phyloP scores from a whole-genome alignment of 116 monocot genomes.

The Cymodocea nodosa region DNA sequence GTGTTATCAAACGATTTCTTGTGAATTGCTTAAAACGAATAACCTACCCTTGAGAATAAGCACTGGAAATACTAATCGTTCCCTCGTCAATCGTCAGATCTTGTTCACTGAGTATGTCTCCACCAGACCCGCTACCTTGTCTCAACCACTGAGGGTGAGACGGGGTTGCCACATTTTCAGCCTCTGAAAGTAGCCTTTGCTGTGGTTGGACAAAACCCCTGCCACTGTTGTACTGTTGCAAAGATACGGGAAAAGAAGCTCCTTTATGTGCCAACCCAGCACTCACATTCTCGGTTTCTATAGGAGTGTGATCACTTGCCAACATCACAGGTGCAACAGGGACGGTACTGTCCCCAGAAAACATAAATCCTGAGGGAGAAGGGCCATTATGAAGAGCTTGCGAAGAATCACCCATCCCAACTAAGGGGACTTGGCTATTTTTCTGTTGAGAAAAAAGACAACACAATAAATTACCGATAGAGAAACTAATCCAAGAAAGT shows the following conservation, averaged over 20 bases:
- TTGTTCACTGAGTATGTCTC: conserved; percentile 38
- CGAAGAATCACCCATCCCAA: conserved; percentile 31
- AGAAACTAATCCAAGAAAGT: not conserved
- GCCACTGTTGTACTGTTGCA: conserved; percentile 19
- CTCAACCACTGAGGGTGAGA: conserved; percentile 37
- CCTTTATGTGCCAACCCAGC: conserved; percentile 28
- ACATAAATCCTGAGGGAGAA: conserved; percentile 25
- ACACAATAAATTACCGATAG: not conserved
- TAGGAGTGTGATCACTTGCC: conserved; percentile 27
- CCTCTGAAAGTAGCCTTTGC: conserved; percentile 21
- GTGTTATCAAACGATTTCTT: too few relatives aligned
- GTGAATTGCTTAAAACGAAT: not conserved
- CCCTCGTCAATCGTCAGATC: conserved; percentile 74
- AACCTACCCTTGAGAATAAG: conserved; percentile 61
- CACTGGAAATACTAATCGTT: conserved; percentile 51
- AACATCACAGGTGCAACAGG: conserved; percentile 26
- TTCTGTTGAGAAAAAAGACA: conserved; percentile 30
- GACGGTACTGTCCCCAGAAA: conserved; percentile 40
- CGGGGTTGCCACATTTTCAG: conserved; percentile 26
- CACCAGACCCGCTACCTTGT: conserved; percentile 27
- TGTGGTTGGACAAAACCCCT: conserved; percentile 15
- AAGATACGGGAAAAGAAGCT: conserved; percentile 10
- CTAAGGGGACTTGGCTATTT: conserved; percentile 30
- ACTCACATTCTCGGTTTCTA: conserved; percentile 33
- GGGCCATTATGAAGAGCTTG: conserved; percentile 36